Base-by-base conservation (phyloP, 2,329 filamentous ascomycete species). In the Cladophialophora immunda region DNA sequence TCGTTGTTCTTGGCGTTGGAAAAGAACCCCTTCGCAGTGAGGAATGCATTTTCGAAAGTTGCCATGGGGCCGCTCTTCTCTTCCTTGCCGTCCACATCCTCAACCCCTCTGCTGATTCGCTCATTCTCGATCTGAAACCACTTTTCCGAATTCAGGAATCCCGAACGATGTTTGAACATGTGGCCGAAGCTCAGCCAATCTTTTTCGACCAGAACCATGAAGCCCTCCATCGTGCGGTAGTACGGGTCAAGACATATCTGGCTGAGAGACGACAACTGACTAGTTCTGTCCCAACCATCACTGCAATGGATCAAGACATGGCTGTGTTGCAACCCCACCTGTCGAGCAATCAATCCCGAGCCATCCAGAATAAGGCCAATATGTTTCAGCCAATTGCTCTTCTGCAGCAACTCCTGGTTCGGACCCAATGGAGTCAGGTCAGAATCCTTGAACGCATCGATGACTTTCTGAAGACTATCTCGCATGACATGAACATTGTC, bases 401-500 rank as follows among this genome's bases (percentile, higher is more conserved):
- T 93, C 11, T 87, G 86, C 30, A 99, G 85, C 3, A 91, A 82
- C 38, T 97, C 93, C 73, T 89, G 87, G 76, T 91, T 97, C 0
- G 94, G 94, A 0, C 92, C 89, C 34, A 97, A 81, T 1, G 91
- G 88, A 0, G 92, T 92, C 30, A 97, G 86, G 77, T 99, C 95
- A 1, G 93, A 92, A 73, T 98, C 94, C 76, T 97, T 97, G 75
- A 99, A 82, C 2, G 93, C 91, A 70, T 97, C 94, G 61, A 97
- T 85, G 22, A 99, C 91, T 72, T 90, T 94, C 73, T 91, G 90
- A 36, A 99, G 83, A 1, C 94, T 98, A 68, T 91, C 91, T 65
- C 95, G 87, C 95, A 99, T 99, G 69, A 97, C 93, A 76, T 99
- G 95, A 67, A 99, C 98, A 77, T 99, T 99, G 78, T 96, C 94